These are phyloP conservation scores for Zygotorulaspora florentina DNA, from an alignment of 805 yeast genomes.

Conservation along the genomic window DNA sequence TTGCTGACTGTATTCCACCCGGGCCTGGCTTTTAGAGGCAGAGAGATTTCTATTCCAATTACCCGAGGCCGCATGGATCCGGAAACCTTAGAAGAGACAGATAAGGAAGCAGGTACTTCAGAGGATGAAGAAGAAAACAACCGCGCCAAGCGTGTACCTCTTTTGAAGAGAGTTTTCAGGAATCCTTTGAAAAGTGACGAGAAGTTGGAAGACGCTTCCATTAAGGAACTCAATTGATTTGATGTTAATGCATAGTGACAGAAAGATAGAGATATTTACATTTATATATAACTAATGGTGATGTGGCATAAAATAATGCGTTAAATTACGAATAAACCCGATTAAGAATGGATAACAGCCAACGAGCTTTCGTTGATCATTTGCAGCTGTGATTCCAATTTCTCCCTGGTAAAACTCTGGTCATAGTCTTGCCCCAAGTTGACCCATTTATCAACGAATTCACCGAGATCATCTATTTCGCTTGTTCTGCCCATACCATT, in stretches of 20 bases:
- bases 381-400: slow-evolving; percentile 10
- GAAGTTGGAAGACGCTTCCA: too few relatives aligned
- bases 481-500: slow-evolving; percentile 15
- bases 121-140: too few relatives aligned
- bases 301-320: too few relatives aligned
- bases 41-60: slow-evolving; percentile 24
- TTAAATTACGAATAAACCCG: too few relatives aligned
- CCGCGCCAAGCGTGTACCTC: too few relatives aligned
- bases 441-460: slow-evolving; percentile 27
- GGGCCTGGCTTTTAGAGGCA: slow-evolving; percentile 46
- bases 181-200: too few relatives aligned
- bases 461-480: slow-evolving; percentile 19
- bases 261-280: background rate
- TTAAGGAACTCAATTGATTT: too few relatives aligned
- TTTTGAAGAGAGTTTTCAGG: too few relatives aligned
- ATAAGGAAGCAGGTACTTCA: background rate
- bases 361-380: slow-evolving; percentile 9
- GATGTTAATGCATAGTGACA: background rate
- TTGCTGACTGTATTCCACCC: slow-evolving; percentile 59
- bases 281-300: background rate
- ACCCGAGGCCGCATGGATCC: slow-evolving; percentile 18
- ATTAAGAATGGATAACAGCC: slow-evolving; percentile 9
- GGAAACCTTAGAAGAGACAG: slow-evolving; percentile 10
- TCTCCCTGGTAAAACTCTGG: slow-evolving; percentile 2
- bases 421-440: slow-evolving; percentile 12